Evolutionary conservation across 1,139 yeast genomes (phyloP), one percentile per base, ranked within the genome.

Genomic region (Blastobotrys buckinghamii): DNA sequence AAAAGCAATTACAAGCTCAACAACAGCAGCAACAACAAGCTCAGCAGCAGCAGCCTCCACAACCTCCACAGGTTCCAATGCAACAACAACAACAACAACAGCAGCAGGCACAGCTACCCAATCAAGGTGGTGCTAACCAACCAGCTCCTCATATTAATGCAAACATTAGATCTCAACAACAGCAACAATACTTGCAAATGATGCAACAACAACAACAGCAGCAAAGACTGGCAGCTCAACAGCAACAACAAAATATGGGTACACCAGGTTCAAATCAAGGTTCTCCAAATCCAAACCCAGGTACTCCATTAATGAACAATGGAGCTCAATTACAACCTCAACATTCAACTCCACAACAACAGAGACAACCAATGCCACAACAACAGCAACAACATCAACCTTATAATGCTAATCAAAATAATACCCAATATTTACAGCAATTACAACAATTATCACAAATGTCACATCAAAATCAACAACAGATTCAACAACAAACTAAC

Each of bases 1-100:
- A 53, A 43, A 62, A 56, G 47, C 53, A 53, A 10, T 54, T 42
- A 15, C 61, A 54, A 33, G 55, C 54, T 20, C 59, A 44, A 27
- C 42, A 55, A 15, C 55, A 50, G 34, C 60, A 55, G 36, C 47
- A 45, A 33, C 56, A 49, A 37, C 47, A 41, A 19, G 35, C 24
- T 10, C 60, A 50, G 38, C 54, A n/a, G n/a, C 53, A 49, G 30
- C 17, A 13, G 6, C 45, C 33, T n/a, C 32, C 39, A 15, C 45
- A 34, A 26, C 9, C 32, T 10, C n/a, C 41, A 2, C 29, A 22
- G 7, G 24, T 7, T 22, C 24, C 3, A 32, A 17, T 26, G n/a
- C 44, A 32, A 10, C 16, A 12, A 12, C 44, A 16, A 15, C 42
- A 34, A 12, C 60, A 51, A 40, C 48, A 42, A 27, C 53, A 50